Evolutionary conservation across 805 yeast species (phyloP).

Genomic region (Candida chauliodis): DNA sequence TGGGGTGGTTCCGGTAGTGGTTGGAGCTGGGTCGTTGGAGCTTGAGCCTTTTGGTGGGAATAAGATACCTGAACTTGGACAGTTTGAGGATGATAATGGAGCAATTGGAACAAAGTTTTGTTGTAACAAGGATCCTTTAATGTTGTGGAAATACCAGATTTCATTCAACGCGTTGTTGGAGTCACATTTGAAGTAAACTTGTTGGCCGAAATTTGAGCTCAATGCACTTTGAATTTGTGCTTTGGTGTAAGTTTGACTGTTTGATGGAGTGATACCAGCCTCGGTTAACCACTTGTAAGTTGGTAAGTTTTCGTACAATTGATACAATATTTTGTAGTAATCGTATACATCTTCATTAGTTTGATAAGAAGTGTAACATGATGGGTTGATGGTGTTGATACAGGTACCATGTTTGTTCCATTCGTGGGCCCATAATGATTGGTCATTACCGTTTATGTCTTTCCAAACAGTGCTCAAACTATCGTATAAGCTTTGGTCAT

Average conservation of each 20-base stretch:
- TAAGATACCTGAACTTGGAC: slow-evolving; percentile 59
- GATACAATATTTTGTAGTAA: slow-evolving; percentile 39
- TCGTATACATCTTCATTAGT: slow-evolving; percentile 46
- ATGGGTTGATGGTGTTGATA: slow-evolving; percentile 71
- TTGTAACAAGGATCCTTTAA: slow-evolving; percentile 66
- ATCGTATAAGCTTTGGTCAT: slow-evolving; percentile 50
- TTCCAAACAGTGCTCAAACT: slow-evolving; percentile 69
- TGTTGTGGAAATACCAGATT: slow-evolving; percentile 77
- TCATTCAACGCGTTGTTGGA: slow-evolving; percentile 44
- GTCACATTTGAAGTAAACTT: slow-evolving; percentile 63
- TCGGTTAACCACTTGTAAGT: slow-evolving; percentile 63
- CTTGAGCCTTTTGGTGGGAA: slow-evolving; percentile 59
- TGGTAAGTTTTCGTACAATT: slow-evolving; percentile 36
- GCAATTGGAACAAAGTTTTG: slow-evolving; percentile 64
- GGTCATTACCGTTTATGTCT: slow-evolving; percentile 62
- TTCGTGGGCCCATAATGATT: slow-evolving; percentile 81
- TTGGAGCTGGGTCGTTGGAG: slow-evolving; percentile 8
- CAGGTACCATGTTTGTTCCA: slow-evolving; percentile 95
- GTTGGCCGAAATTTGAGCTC: slow-evolving; percentile 46
- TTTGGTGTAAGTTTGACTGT: slow-evolving; percentile 52
- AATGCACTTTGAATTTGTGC: slow-evolving; percentile 53
- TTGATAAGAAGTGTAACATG: slow-evolving; percentile 52
- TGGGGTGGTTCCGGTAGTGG: slow-evolving; percentile 8
- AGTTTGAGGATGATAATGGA: slow-evolving; percentile 47
- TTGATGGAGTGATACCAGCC: slow-evolving; percentile 71